phyloP scores from a whole-genome alignment of 106 monocot species.

The Platanthera zijinensis region DNA sequence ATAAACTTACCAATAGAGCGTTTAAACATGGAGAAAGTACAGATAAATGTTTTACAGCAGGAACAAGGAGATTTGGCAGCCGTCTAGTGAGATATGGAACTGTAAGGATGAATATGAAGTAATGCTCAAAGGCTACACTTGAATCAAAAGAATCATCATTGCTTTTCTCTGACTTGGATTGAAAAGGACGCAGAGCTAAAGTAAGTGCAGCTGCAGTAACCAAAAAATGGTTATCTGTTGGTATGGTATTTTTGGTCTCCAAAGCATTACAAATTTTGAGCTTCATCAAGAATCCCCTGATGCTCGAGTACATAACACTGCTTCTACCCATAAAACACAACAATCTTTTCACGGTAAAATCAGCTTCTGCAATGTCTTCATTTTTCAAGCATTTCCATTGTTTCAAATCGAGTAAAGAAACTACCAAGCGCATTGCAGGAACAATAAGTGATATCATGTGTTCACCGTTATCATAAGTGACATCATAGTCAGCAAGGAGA shows the following conservation, averaged over 20 bases:
- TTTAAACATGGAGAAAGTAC: constrained; percentile 51
- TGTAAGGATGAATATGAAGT: constrained; percentile 54
- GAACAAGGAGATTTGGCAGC: constrained; percentile 58
- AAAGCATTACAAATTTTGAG: constrained; percentile 21
- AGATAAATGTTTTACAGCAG: constrained; percentile 63
- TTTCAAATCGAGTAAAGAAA: constrained; percentile 69
- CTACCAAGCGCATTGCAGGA: constrained; percentile 45
- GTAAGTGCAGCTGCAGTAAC: constrained; percentile 82
- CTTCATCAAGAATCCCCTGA: constrained; percentile 50
- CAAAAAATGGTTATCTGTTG: constrained; percentile 38
- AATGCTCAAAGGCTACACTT: constrained; percentile 40
- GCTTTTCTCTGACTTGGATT: constrained; percentile 23
- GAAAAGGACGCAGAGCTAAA: constrained; percentile 70
- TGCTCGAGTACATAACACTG: constrained; percentile 36
- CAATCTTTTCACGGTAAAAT: constrained; percentile 36
- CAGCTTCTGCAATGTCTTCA: constrained; percentile 35
- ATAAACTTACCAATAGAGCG: constrained; percentile 49
- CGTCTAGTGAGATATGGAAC: constrained; percentile 66
- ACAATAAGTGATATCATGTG: constrained; percentile 36
- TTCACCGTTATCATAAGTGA: constrained; percentile 24
- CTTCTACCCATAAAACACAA: constrained; percentile 45
- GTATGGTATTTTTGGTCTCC: constrained; percentile 17
- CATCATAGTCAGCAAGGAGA: constrained; percentile 58
- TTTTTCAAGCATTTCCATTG: constrained; percentile 49
- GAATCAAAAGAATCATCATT: constrained; percentile 18